Conservation (phyloP, 75 land plant genomes). For the Selaginella moellendorffii region DNA sequence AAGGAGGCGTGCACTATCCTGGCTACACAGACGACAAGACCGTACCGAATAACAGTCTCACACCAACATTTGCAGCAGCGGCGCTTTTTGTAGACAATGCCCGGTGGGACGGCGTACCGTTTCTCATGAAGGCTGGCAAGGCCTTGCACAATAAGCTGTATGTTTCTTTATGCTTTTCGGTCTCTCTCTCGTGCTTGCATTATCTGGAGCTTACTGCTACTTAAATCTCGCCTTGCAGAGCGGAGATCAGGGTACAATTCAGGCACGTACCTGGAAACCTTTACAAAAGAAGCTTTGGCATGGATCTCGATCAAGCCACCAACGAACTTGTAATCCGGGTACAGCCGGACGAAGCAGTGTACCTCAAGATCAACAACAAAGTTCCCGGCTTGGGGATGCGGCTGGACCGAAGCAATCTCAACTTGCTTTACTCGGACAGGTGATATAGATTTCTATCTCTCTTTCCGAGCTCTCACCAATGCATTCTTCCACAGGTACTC, state of each 20-base stretch:
- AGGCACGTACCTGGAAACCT: constrained; percentile 90
- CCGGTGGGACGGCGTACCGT: constrained; percentile 98
- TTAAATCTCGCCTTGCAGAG: constrained; percentile 27
- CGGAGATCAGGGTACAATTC: constrained; percentile 92
- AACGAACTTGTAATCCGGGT: constrained; percentile 90
- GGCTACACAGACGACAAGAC: constrained; percentile 88
- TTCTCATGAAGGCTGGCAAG: constrained; percentile 98
- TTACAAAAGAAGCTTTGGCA: constrained; percentile 64
- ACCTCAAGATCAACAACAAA: constrained; percentile 93
- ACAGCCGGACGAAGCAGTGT: constrained; percentile 95
- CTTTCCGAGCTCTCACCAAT: constrained; percentile 3
- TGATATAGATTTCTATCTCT: constrained; percentile 10
- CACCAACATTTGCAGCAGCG: constrained; percentile 98
- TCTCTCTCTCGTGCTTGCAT: neutral
- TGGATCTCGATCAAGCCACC: constrained; percentile 77
- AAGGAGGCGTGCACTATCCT: constrained; percentile 70
- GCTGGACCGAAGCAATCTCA: constrained; percentile 78
- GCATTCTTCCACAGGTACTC: constrained; percentile 39
- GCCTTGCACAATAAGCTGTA: constrained; percentile 75
- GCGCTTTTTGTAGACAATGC: constrained; percentile 96
- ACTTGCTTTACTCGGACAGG: constrained; percentile 82
- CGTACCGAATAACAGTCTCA: constrained; percentile 74
- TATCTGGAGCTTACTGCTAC: neutral
- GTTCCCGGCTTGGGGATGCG: constrained; percentile 91
- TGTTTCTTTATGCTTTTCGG: constrained; percentile 1